Percentiles rank a stretch among this genome's conserved stretches.
Conservation (phyloP, 1,139 yeast genomes). For the Suhomyces chickasaworum region DNA sequence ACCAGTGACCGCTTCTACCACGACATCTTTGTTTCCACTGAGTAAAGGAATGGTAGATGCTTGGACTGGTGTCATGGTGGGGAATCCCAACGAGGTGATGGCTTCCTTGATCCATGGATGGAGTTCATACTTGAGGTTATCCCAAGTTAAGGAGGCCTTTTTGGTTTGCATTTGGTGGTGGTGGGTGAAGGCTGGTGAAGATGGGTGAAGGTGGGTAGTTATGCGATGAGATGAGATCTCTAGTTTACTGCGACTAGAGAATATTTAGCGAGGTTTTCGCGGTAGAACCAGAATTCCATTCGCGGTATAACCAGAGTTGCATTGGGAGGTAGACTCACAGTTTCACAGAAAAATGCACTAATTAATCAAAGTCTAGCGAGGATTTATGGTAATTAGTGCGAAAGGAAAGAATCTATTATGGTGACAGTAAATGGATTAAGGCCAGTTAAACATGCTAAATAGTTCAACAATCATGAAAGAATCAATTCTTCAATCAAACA, state of each 20-base stretch:
- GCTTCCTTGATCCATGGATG: slow-evolving; percentile 61
- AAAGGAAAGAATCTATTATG: no score
- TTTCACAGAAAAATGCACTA: not conserved
- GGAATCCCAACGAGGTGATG: slow-evolving; percentile 69
- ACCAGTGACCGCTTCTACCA: slow-evolving; percentile 95
- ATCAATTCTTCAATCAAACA: no score
- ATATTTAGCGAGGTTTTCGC: not conserved
- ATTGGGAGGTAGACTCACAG: no score
- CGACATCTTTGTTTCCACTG: slow-evolving; percentile 89
- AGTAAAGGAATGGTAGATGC: slow-evolving; percentile 92
- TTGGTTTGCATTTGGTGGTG: slow-evolving; percentile 28
- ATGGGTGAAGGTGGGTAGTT: no score
- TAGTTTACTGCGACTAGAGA: not conserved
- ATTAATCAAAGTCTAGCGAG: no score
- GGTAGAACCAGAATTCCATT: not conserved
- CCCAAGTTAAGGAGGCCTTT: slow-evolving; percentile 44
- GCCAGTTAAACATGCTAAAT: no score
- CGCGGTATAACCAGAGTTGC: no score
- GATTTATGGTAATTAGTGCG: no score
- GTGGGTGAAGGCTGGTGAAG: not conserved
- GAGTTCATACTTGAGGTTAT: slow-evolving; percentile 34
- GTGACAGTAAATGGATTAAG: no score
- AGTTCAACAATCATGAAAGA: no score
- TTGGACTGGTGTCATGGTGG: slow-evolving; percentile 94
- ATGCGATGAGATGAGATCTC: slow-evolving; percentile 7